These are phyloP conservation scores for Polytolypa hystricis DNA, from an alignment of 2,329 filamentous ascomycete genomes.

Conservation along the genomic window DNA sequence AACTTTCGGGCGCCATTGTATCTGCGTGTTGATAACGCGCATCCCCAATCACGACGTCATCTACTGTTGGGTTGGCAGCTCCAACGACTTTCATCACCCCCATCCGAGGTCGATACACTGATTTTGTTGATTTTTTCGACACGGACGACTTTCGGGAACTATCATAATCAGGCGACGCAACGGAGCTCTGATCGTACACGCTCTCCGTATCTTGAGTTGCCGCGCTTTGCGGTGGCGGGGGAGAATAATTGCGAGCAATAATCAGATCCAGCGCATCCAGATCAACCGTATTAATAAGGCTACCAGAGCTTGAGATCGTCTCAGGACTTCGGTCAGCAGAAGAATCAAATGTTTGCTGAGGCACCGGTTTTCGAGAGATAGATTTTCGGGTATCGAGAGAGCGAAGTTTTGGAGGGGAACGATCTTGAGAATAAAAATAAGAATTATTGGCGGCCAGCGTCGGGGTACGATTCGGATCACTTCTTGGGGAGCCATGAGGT, in stretches of 20 bases:
- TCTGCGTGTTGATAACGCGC: slow-evolving; percentile 32
- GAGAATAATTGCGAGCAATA: slow-evolving; percentile 15
- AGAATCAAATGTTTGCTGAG: slow-evolving; percentile 13
- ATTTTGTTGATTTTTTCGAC: slow-evolving; percentile 29
- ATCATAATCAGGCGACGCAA: slow-evolving; percentile 64
- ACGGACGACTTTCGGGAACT: slow-evolving; percentile 51
- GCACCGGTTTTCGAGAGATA: slow-evolving; percentile 40
- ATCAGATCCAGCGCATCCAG: slow-evolving; percentile 42
- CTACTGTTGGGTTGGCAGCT: slow-evolving; percentile 33
- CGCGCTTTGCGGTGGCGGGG: slow-evolving; percentile 3
- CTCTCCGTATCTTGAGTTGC: slow-evolving; percentile 27
- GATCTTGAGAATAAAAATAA: neutral
- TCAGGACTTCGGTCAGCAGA: slow-evolving; percentile 15
- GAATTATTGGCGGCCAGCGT: neutral
- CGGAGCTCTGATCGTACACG: slow-evolving; percentile 51
- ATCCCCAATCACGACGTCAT: slow-evolving; percentile 38
- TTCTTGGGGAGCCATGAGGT: slow-evolving; percentile 3
- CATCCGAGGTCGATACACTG: slow-evolving; percentile 53
- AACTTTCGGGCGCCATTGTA: slow-evolving; percentile 23
- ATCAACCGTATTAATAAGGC: slow-evolving; percentile 33
- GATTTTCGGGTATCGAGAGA: slow-evolving; percentile 4
- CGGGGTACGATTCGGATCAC: neutral
- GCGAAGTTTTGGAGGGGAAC: slow-evolving; percentile 5
- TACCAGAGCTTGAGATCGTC: slow-evolving; percentile 29
- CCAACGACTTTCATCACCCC: slow-evolving; percentile 74